Evolutionary conservation across 305 asterid species (phyloP).

Genomic region (Solanum hybrid): DNA sequence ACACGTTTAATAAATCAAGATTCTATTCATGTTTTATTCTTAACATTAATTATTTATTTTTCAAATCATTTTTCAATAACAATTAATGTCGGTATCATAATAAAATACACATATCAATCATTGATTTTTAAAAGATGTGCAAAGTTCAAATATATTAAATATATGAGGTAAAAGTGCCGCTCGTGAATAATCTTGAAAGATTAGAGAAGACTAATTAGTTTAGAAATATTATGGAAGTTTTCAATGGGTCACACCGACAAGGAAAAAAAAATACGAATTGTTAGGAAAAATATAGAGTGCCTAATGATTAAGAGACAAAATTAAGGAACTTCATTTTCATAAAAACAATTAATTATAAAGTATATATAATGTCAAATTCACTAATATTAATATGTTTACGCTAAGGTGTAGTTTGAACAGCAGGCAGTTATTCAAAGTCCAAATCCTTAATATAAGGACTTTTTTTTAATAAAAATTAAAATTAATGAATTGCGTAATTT

Average conservation of each 20-base stretch:
- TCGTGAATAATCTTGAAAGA: slow-evolving; percentile 5
- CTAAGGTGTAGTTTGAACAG: slow-evolving; percentile 30
- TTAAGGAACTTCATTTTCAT: slow-evolving; percentile 14
- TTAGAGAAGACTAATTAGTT: neutral
- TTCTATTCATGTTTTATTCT: neutral
- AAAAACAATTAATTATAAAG: neutral
- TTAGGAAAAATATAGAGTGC: slow-evolving; percentile 3
- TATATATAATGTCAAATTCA: neutral
- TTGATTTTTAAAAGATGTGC: neutral
- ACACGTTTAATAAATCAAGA: too few relatives aligned
- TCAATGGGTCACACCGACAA: slow-evolving; percentile 3
- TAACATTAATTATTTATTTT: too few relatives aligned
- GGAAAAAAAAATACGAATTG: neutral
- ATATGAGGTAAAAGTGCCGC: neutral
- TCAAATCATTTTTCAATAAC: neutral
- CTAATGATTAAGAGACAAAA: slow-evolving; percentile 14
- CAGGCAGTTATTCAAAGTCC: slow-evolving; percentile 43
- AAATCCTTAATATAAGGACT: slow-evolving; percentile 30
- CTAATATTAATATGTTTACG: slow-evolving; percentile 6
- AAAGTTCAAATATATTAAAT: neutral
- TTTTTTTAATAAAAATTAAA: neutral
- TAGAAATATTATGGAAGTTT: slow-evolving; percentile 3
- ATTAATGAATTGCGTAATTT: neutral
- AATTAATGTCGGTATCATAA: too few relatives aligned
- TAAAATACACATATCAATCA: neutral